Conservation (phyloP, 805 yeast species). For the Metahyphopichia silvanorum region DNA sequence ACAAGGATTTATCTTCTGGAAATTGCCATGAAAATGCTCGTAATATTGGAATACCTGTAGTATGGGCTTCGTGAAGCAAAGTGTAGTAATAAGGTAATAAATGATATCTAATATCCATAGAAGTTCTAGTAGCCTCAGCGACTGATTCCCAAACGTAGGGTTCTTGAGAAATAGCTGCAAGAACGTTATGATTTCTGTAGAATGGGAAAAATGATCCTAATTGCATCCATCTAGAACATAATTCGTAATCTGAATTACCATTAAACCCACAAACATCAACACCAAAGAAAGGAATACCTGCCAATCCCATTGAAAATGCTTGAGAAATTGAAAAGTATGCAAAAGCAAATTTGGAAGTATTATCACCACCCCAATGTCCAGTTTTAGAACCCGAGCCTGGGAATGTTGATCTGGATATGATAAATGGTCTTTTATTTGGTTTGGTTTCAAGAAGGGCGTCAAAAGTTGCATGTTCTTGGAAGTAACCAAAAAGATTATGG, state of each 20-base stretch:
- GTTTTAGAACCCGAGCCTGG: slow-evolving; percentile 17
- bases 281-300: slow-evolving; percentile 24
- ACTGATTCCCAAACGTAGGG: slow-evolving; percentile 28
- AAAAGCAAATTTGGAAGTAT: slow-evolving; percentile 14
- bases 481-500: slow-evolving; percentile 21
- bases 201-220: slow-evolving; percentile 32
- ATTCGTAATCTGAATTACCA: slow-evolving; percentile 21
- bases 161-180: slow-evolving; percentile 24
- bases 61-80: slow-evolving; percentile 18
- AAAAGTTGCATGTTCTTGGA: slow-evolving; percentile 17
- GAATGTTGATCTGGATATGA: slow-evolving; percentile 18
- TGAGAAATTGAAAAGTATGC: slow-evolving; percentile 23
- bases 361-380: slow-evolving; percentile 27
- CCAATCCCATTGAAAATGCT: slow-evolving; percentile 18
- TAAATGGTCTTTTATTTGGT: slow-evolving; percentile 20
- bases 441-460: slow-evolving; percentile 12
- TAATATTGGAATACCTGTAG: slow-evolving; percentile 18
- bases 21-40: slow-evolving; percentile 21
- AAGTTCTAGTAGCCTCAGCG: slow-evolving; percentile 19
- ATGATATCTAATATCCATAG: slow-evolving; percentile 35
- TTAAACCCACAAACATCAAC: slow-evolving; percentile 23
- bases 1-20: slow-evolving; percentile 13
- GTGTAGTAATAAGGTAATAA: slow-evolving; percentile 25
- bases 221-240: slow-evolving; percentile 31
- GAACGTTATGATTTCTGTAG: slow-evolving; percentile 27